These are phyloP conservation scores for Coemansia sp. DNA, from an alignment of 192 early-diverging fungal genomes.

Conservation along the genomic window DNA sequence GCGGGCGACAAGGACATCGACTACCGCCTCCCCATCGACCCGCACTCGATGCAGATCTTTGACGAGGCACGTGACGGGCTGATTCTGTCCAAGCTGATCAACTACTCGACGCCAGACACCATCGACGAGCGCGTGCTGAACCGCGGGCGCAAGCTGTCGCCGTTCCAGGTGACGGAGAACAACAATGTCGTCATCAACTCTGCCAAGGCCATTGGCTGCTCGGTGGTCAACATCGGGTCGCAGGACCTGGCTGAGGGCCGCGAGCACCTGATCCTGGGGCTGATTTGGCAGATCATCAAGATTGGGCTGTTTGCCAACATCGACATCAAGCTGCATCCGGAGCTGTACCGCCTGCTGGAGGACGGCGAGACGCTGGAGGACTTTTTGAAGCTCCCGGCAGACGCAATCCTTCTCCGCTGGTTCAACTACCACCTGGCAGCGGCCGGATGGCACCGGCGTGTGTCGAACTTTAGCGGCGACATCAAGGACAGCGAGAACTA, in stretches of 20 bases:
- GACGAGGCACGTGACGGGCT: constrained; percentile 94
- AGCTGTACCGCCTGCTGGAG: constrained; percentile 93
- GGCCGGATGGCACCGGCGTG: constrained; percentile 80
- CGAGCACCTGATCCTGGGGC: constrained; percentile 94
- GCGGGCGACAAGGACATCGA: constrained; percentile 79
- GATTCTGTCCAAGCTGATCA: constrained; percentile 96
- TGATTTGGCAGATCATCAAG: constrained; percentile 99
- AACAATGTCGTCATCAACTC: constrained; percentile 99
- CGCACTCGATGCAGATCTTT: constrained; percentile 94
- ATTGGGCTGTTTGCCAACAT: constrained; percentile 94
- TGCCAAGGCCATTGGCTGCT: constrained; percentile 98
- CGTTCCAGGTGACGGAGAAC: constrained; percentile 98
- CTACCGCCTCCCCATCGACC: constrained; percentile 88
- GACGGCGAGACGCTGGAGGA: constrained; percentile 92
- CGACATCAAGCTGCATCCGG: constrained; percentile 97
- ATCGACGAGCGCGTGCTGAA: constrained; percentile 99
- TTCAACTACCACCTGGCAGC: constrained; percentile 99
- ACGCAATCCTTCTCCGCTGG: constrained; percentile 97
- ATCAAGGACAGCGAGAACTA: constrained; percentile 96
- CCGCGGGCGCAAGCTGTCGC: constrained; percentile 79
- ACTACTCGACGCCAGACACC: constrained; percentile 92
- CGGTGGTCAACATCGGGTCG: constrained; percentile 97
- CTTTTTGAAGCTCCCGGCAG: constrained; percentile 90
- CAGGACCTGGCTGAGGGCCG: constrained; percentile 94
- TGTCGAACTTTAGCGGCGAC: constrained; percentile 90